These are phyloP conservation scores for Stereum hirsutum DNA, from an alignment of 1,284 basidiomycete genomes.

Conservation along the genomic window DNA sequence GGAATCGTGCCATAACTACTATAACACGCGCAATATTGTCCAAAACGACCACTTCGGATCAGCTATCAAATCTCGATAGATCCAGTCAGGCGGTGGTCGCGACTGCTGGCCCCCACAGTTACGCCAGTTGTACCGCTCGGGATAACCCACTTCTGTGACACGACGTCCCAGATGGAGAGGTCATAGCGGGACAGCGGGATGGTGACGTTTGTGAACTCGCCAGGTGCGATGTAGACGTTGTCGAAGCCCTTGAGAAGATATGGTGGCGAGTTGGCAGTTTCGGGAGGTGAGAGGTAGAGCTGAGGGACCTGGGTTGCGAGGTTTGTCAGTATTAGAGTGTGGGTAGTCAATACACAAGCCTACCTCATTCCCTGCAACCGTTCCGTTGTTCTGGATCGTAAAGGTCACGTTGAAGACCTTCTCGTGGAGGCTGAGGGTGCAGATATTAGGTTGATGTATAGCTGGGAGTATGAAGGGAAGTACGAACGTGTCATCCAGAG, in stretches of 20 bases:
- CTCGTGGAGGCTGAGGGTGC: slow-evolving; percentile 29
- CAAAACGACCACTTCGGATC: too few species aligned
- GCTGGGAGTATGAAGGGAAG: too few species aligned
- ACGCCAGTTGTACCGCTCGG: slow-evolving; percentile 34
- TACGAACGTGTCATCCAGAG: slow-evolving; percentile 34
- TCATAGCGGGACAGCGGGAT: slow-evolving; percentile 32
- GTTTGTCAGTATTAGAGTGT: not conserved
- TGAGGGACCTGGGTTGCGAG: slow-evolving; percentile 32
- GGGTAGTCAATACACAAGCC: not conserved
- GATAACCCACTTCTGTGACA: slow-evolving; percentile 34
- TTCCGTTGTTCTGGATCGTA: slow-evolving; percentile 34
- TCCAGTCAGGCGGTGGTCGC: slow-evolving; percentile 34
- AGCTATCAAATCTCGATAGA: not conserved
- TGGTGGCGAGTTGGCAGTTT: slow-evolving; percentile 32
- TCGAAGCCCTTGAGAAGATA: slow-evolving; percentile 42
- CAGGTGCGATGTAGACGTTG: slow-evolving; percentile 30
- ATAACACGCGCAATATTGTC: too few species aligned
- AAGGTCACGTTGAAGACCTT: slow-evolving; percentile 36
- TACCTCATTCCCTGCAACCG: slow-evolving; percentile 38
- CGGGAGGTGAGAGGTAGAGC: slow-evolving; percentile 37
- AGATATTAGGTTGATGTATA: not conserved
- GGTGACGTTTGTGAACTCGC: slow-evolving; percentile 29
- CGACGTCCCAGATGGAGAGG: slow-evolving; percentile 34
- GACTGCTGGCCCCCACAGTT: slow-evolving; percentile 43
- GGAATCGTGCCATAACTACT: too few species aligned